Percentiles rank a stretch among this genome's conserved stretches.
Evolutionary conservation across 805 yeast species (phyloP).

Genomic region (Blastobotrys parvus): DNA sequence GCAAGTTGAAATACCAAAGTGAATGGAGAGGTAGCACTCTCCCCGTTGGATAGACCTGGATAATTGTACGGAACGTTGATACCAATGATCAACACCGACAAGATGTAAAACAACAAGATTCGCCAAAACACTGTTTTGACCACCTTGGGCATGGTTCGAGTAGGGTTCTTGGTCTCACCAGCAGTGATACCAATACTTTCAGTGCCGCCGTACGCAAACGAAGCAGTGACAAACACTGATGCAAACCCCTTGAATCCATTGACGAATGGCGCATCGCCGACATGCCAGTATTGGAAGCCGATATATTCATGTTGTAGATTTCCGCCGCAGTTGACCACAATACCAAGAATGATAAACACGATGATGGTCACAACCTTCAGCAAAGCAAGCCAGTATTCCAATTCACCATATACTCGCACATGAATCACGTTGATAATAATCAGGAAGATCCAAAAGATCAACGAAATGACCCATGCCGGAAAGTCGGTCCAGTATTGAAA

Average conservation of each 20-base stretch:
- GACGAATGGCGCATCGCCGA: constrained; percentile 38
- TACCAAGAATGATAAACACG: constrained; percentile 52
- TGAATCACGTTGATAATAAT: constrained; percentile 39
- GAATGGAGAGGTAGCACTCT: constrained; percentile 40
- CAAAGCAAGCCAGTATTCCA: constrained; percentile 62
- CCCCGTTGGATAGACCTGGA: constrained; percentile 32
- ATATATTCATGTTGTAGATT: constrained; percentile 41
- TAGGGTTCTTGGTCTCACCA: constrained; percentile 53
- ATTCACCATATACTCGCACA: constrained; percentile 46
- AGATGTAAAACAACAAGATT: constrained; percentile 44
- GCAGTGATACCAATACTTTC: constrained; percentile 53
- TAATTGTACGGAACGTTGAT: constrained; percentile 51
- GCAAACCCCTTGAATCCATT: constrained; percentile 36
- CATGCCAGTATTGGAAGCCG: constrained; percentile 49
- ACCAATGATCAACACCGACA: constrained; percentile 49
- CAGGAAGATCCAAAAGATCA: constrained; percentile 46
- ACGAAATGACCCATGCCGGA: constrained; percentile 44
- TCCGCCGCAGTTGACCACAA: constrained; percentile 50
- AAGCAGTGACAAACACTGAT: constrained; percentile 47
- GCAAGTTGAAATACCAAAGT: constrained; percentile 36
- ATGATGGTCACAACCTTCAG: constrained; percentile 57
- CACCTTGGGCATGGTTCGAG: constrained; percentile 48
- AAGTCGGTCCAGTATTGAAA: constrained; percentile 40
- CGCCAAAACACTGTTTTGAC: constrained; percentile 49
- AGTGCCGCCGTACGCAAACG: constrained; percentile 50